Percentiles rank a stretch among this genome's conserved stretches.
Conservation (phyloP, 192 early-diverging fungal genomes). For the Coemansia sp. region DNA sequence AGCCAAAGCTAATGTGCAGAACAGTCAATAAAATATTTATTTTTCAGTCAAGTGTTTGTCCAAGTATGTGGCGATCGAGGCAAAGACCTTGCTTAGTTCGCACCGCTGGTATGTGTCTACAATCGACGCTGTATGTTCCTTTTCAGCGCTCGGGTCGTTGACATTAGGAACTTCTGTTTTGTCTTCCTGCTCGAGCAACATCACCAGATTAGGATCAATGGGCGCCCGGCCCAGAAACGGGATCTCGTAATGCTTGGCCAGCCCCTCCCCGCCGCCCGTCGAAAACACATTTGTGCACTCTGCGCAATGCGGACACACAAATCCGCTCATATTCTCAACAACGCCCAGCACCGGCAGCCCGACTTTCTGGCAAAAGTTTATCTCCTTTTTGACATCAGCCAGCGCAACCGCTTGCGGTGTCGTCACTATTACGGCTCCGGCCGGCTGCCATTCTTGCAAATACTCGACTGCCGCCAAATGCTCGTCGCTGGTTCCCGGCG, state of each 20-base stretch:
- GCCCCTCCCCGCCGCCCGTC: constrained; percentile 85
- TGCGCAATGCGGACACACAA: constrained; percentile 85
- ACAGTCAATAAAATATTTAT: constrained; percentile 1
- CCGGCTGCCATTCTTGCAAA: constrained; percentile 73
- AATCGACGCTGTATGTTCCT: constrained; percentile 31
- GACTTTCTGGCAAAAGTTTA: constrained; percentile 93
- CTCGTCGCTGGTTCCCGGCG: constrained; percentile 97
- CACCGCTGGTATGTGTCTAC: constrained; percentile 54
- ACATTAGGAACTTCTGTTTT: constrained; percentile 48
- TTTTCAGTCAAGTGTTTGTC: constrained; percentile 6
- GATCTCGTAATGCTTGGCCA: constrained; percentile 82
- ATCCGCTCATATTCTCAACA: constrained; percentile 98
- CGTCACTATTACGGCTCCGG: constrained; percentile 92
- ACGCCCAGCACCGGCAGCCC: constrained; percentile 86
- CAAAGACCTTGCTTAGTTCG: constrained; percentile 48
- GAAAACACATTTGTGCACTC: constrained; percentile 89
- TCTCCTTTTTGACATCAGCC: constrained; percentile 96
- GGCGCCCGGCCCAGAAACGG: constrained; percentile 89
- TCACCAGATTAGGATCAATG: constrained; percentile 79
- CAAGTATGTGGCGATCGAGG: constrained; percentile 19
- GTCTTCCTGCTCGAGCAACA: constrained; percentile 60
- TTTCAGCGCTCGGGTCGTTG: constrained; percentile 28
- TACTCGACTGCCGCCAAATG: constrained; percentile 92
- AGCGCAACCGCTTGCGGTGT: constrained; percentile 89
- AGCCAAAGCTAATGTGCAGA: neutral